phyloP scores from a whole-genome alignment of 345 rosid species.

The Ceriops decandra region DNA sequence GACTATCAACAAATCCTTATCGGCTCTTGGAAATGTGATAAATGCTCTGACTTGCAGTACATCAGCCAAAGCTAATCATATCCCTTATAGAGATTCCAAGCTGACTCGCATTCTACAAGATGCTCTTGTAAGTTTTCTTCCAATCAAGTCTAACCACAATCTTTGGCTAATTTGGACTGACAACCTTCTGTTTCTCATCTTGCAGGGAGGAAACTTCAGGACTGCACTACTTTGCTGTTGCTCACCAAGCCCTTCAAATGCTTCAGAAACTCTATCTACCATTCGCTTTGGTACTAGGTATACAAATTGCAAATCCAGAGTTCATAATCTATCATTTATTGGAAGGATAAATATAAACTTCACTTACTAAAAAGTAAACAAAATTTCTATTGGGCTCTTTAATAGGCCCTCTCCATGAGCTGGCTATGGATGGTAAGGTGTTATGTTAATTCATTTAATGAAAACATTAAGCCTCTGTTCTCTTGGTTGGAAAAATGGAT shows the following conservation, averaged over 20 bases:
- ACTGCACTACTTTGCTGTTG: slow-evolving; percentile 86
- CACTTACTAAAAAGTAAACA: neutral
- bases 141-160: neutral
- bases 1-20: slow-evolving; percentile 86
- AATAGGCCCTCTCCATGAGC: neutral
- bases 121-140: slow-evolving; percentile 58
- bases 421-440: neutral
- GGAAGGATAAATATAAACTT: neutral
- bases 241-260: slow-evolving; percentile 81
- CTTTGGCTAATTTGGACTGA: slow-evolving; percentile 5
- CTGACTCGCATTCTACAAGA: slow-evolving; percentile 87
- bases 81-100: slow-evolving; percentile 90
- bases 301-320: slow-evolving; percentile 7
- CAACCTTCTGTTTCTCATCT: slow-evolving; percentile 13
- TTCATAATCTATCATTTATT: neutral
- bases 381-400: neutral
- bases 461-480: neutral
- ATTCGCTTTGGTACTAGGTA: slow-evolving; percentile 91
- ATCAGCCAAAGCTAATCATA: slow-evolving; percentile 55
- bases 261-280: slow-evolving; percentile 77
- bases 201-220: slow-evolving; percentile 79
- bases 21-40: slow-evolving; percentile 84
- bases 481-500: neutral
- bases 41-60: slow-evolving; percentile 75
- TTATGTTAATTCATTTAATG: neutral